phyloP scores from a whole-genome alignment of 2,329 filamentous ascomycete species.

The Didymella pomorum region DNA sequence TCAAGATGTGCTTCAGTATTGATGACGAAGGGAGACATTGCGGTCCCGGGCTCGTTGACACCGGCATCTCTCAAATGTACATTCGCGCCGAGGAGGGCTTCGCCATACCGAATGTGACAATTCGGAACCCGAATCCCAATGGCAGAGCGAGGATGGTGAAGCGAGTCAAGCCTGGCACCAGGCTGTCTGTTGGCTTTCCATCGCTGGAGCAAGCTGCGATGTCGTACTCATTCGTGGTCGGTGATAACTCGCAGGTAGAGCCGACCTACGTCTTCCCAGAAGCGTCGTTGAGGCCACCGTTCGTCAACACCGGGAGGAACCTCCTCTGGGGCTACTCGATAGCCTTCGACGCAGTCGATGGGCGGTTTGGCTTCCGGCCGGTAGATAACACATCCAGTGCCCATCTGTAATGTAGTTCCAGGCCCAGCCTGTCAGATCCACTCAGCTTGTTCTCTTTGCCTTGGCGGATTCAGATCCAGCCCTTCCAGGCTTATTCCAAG shows the following conservation, averaged over 20 bases:
- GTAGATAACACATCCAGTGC: constrained; percentile 22
- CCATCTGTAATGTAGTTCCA: constrained; percentile 27
- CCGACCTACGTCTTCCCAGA: constrained; percentile 42
- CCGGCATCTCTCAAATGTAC: constrained; percentile 49
- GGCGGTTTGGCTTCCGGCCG: constrained; percentile 45
- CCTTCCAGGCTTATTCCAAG: constrained; percentile 15
- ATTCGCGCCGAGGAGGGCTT: constrained; percentile 39
- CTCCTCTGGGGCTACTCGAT: constrained; percentile 45
- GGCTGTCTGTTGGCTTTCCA: constrained; percentile 39
- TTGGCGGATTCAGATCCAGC: not conserved
- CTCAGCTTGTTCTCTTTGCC: not conserved
- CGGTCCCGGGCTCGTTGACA: constrained; percentile 44
- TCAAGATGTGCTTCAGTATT: constrained; percentile 41
- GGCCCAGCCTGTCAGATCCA: constrained; percentile 1
- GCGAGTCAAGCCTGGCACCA: constrained; percentile 43
- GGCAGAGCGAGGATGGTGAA: constrained; percentile 38
- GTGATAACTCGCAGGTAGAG: constrained; percentile 34
- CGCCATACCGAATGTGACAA: constrained; percentile 39
- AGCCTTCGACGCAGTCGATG: constrained; percentile 45
- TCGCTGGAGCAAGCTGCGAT: constrained; percentile 23
- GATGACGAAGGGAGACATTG: constrained; percentile 32
- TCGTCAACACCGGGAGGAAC: constrained; percentile 47
- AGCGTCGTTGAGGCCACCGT: constrained; percentile 33
- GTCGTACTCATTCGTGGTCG: constrained; percentile 41
- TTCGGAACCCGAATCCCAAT: constrained; percentile 43